Base-by-base conservation (phyloP, 2,329 filamentous ascomycete genomes). In the Botrytis fabae region DNA sequence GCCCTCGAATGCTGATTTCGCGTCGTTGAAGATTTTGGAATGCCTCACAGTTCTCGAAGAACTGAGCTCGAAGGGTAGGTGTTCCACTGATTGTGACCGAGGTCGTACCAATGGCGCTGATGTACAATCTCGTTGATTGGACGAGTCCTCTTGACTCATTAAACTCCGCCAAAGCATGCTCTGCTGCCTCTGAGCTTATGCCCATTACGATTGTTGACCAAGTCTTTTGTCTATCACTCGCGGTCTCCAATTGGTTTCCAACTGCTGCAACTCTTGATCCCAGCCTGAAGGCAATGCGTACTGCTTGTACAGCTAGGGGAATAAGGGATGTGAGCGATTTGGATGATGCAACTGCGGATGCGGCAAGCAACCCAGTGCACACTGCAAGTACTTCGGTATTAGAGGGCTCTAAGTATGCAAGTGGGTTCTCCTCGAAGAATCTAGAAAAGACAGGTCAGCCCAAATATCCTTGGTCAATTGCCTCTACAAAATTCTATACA, bases 341-440 rank as follows among this genome's bases (percentile, higher is more conserved):
- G 70, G 78, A 79, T 69, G 77, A 79, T 62, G 78, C 76, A 60
- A 81, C 76, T 12, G 80, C 80, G 2, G 79, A 79, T 20, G 81
- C 79, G 20, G 81, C 77, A 42, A 82, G 74, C 9, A 79, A 73
- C 25, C 81, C 81, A 1, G 80, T 81, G 70, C 81, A 82, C 25
- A 82, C 46, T 44, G 65, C 71, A 44, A 73, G 65, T 46, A 73
- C 65, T 57, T 73, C 65, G 16, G 65, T 70, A 28, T 54, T 62
- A 42, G 71, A 40, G 7, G 71, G 38, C 38, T 73, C 64, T n/a
- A 73, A 46, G 35, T 73, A 73, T 44, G 32, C n/a, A 44, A 70
- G 57, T 46, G 65, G 71, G 25, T 70, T 35, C 57, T 62, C 65
- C 40, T 73, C 71, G 12, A 73, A 73, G 42, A 73, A 73, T 69